Evolutionary conservation across 1,139 yeast species (phyloP), one percentile per base, ranked within the genome.

Genomic region (Hemisphaericaspora subhashii): DNA sequence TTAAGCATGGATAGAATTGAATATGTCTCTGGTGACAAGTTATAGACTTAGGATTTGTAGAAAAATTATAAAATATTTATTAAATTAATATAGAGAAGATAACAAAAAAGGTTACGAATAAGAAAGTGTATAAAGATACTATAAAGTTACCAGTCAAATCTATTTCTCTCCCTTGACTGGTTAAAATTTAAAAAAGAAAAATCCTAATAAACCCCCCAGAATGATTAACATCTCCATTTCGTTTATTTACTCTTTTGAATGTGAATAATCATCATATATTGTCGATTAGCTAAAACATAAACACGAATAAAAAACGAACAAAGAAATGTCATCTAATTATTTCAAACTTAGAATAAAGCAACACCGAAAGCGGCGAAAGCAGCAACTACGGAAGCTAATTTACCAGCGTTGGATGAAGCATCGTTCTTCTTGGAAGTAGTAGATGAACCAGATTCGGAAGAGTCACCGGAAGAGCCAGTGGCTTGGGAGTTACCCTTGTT

Each of bases 301-400:
- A 13, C 6, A 16, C n/a, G 21, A 31, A 22, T 24, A 12, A 24
- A 21, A 31, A 31, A 9, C 9, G 31, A 28, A 28, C n/a, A 28
- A 9, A 17, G 31, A 10, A 12, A 7, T 7, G 9, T 5, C 30
- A 7, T 22, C 33, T 31, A 21, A 28, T 3, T 4, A 9, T 5
- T 13, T 22, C 23, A 27, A 7, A 24, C 33, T 74, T 79, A 84
- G 66, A 81, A 77, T 56, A 84, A 66, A 53, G 86, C 79, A 47
- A 80, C 70, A 55, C 81, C 80, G 53, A 79, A 60, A 52, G 86
- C 86, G 56, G 80, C 37, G 24, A 81, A 55, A 46, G 77, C 76
- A 56, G 83, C 81, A 50, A 79, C 59, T 50, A 81, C 53, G 42
- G 84, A 68, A 47, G 73, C 67, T 44, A 72, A 63, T 55, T 69